Base-by-base conservation (phyloP, 371 early-diverging fungal species). In the Mortierella sp. region DNA sequence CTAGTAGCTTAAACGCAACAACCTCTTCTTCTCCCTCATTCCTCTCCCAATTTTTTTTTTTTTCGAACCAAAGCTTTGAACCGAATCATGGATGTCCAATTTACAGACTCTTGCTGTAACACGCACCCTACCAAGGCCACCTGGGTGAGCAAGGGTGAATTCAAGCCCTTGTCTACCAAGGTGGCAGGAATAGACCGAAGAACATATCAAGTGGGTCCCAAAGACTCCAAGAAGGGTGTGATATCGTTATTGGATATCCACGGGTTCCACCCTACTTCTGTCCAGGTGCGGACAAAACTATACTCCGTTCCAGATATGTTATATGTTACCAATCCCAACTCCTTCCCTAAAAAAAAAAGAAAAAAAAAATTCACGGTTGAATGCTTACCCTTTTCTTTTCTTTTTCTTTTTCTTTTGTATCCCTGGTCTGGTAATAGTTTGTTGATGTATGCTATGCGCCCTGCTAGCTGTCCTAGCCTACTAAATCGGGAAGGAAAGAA, bases 41-140 rank as follows among this genome's bases (percentile, higher is more conserved):
- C 58, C 29, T 12, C 15, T 30, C n/a, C 21, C n/a, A n/a, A n/a
- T 45, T 44, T 21, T 44, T 21, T 44, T 2, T 59, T 21, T 23
- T 12, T 44, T 59, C 44, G 44, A 45, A 30, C 14, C 5, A 37
- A 59, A 12, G 16, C 59, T n/a, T 26, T 23, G 21, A 18, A 53
- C n/a, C 53, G 12, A 53, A 53, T 15, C 53, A 61, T 56, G 56
- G 66, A 66, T 26, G 57, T 61, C 52, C 51, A 51, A 51, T 46
- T 73, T 28, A 59, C 68, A 4, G 50, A 73, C 29, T 44, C 74
- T n/a, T 73, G 74, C 55, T 73, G 68, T 45, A 73, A 73, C 56
- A 68, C 60, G 11, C 74, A 68, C 12, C 19, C 60, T 6, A 68
- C 68, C 55, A 63, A 68, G 60, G 57, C 64, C 15, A 58, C 58